phyloP scores from a whole-genome alignment of 2,329 filamentous ascomycete species.

The Penicillium rolfsii region DNA sequence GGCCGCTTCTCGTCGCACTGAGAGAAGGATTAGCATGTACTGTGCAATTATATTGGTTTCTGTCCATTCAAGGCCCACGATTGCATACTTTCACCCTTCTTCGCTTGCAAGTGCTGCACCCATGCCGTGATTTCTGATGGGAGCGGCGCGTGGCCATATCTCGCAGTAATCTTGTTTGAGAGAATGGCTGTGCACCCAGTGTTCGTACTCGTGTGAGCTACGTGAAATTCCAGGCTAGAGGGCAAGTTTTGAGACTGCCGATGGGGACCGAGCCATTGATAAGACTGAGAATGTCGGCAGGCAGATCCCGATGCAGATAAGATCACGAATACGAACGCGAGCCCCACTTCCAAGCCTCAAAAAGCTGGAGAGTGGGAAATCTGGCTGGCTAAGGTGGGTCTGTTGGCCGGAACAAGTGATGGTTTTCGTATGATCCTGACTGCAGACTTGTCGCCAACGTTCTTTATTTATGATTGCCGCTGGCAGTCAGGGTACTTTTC shows the following conservation, averaged over 20 bases:
- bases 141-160: constrained; percentile 23
- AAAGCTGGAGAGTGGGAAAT: not conserved
- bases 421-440: not conserved
- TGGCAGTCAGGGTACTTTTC: not conserved
- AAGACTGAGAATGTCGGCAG: not conserved
- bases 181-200: not conserved
- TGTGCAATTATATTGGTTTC: not conserved
- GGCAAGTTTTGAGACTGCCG: not conserved
- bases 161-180: not conserved
- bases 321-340: constrained; percentile 5
- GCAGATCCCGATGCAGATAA: not conserved
- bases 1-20: constrained; percentile 32
- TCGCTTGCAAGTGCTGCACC: constrained; percentile 29
- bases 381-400: not conserved
- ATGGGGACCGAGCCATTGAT: not conserved
- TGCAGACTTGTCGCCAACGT: not conserved
- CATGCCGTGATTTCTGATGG: constrained; percentile 31
- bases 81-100: constrained; percentile 29
- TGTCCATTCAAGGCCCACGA: not conserved
- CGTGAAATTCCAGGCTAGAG: not conserved
- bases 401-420: not conserved
- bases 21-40: not conserved
- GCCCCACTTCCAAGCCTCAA: not conserved
- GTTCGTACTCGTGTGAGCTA: constrained; percentile 1
- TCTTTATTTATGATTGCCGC: not conserved